Evolutionary conservation across 2,329 filamentous ascomycete genomes (phyloP), one percentile per base, ranked within the genome.

Genomic region (Phialocephala sp.): DNA sequence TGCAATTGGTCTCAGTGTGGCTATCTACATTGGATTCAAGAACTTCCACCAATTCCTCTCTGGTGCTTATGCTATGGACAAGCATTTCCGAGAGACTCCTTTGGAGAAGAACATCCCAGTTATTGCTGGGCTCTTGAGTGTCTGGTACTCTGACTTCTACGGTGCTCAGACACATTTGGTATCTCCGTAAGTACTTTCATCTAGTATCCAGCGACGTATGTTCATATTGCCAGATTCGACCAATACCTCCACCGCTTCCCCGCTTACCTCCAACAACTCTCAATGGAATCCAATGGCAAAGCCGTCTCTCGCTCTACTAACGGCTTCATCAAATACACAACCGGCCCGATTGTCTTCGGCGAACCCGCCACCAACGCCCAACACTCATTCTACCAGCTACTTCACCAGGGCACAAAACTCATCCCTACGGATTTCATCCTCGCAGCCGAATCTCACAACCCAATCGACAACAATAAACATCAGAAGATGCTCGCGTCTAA

Each of bases 211-310:
- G 4, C 20, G 20, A 35, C 15, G 14, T n/a, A 9, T 32, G 27
- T 24, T 52, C 9, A 62, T 43, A 1, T 55, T 97, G 96, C 79
- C 71, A 93, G 90, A 65, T 99, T 98, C 80, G 95, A 99, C 82
- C 95, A 99, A 82, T 99, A 99, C 83, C 90, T 99, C 72, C 93
- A 97, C 87, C 92, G 95, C 73, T 98, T 99, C 90, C 94, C 95
- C 43, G 95, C 95, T 74, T 99, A 99, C 84, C 91, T 99, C 63
- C 95, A 99, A 83, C 95, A 99, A 83, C 86, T 99, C 66, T 98
- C 94, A 68, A 99, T 99, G 95, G 95, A 99, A 85, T 98, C 94
- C 68, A 99, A 99, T 81, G 95, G 95, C 78, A 99, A 99, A 86
- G 92, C 91, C 68, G 93, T 98, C 77, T 97, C 94, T 68, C 89